Evolutionary conservation across 345 rosid species (phyloP), one percentile per base, ranked within the genome.

Genomic region (Laguncularia racemosa): DNA sequence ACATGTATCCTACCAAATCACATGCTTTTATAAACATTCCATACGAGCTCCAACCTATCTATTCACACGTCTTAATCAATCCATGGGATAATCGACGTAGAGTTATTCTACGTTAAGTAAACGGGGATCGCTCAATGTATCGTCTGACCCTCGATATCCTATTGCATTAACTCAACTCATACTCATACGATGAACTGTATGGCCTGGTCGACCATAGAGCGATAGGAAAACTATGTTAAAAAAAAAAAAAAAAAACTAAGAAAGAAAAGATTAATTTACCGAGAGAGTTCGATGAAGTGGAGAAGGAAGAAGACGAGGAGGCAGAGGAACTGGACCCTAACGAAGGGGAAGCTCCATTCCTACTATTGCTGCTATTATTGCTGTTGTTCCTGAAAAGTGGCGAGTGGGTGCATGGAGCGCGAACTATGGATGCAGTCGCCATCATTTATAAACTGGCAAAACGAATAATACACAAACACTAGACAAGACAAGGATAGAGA

Each of bases 401-500:
- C 44, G 71, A 72, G 68, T 58, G 76, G n/a, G 64, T 68, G 54
- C 65, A 76, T 13, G 62, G 72, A 67, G 83, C 80, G 59, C 67
- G 86, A 28, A 78, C 16, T 38, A 77, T 52, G 62, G 80, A 66
- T 53, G 83, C 66, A 3, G 78, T 18, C 12, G 84, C 81, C 84
- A 81, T 82, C 10, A 50, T 28, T 57, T 47, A 47, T 47, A 47
- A 14, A 14, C 18, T 14, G 3, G 14, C 18, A 47, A 14, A 47
- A 14, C 16, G 16, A 14, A 47, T 47, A 16, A 15, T 5, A 18
- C 38, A 23, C 40, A 47, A 13, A 8, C 16, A n/a, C n/a, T n/a
- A 47, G 53, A n/a, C 14, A 49, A 11, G 10, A 20, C 14, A 52
- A 21, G 12, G 16, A 16, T 16, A 33, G 16, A 13, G 58, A 55